These are phyloP conservation scores for Aspergillus indologenus DNA, from an alignment of 495 filamentous ascomycete species.

Conservation along the genomic window DNA sequence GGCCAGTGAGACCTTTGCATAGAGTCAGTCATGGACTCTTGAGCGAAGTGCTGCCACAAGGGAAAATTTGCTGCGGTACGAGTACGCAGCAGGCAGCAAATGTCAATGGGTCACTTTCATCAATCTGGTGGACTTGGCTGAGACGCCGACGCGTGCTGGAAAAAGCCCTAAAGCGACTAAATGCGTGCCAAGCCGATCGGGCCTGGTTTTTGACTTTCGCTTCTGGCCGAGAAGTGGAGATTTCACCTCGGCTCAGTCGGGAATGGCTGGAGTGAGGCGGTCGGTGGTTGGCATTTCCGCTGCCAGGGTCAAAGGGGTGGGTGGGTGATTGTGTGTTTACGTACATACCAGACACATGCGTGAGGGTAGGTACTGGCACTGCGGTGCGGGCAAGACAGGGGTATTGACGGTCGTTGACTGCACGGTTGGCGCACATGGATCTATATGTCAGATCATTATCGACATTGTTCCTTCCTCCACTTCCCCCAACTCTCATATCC, in stretches of 20 bases:
- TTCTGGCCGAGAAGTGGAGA: not conserved
- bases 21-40: no score
- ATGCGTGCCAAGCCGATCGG: not conserved
- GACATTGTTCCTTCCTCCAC: not conserved
- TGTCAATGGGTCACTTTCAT: not conserved
- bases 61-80: no score
- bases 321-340: not conserved
- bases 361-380: no score
- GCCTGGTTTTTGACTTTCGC: not conserved
- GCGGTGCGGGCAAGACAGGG: no score
- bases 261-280: not conserved
- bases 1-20: no score
- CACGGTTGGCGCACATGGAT: not conserved
- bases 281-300: not conserved
- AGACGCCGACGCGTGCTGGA: constrained; percentile 2
- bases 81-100: not conserved
- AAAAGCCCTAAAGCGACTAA: not conserved
- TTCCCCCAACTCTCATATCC: not conserved
- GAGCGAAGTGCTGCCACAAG: not conserved
- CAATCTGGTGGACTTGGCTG: not conserved
- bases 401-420: no score
- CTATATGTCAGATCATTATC: not conserved
- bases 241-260: not conserved
- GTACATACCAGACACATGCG: no score
- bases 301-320: not conserved